Evolutionary conservation across 1,284 basidiomycete genomes (phyloP), one percentile per base, ranked within the genome.

Genomic region (Athelia sp.): DNA sequence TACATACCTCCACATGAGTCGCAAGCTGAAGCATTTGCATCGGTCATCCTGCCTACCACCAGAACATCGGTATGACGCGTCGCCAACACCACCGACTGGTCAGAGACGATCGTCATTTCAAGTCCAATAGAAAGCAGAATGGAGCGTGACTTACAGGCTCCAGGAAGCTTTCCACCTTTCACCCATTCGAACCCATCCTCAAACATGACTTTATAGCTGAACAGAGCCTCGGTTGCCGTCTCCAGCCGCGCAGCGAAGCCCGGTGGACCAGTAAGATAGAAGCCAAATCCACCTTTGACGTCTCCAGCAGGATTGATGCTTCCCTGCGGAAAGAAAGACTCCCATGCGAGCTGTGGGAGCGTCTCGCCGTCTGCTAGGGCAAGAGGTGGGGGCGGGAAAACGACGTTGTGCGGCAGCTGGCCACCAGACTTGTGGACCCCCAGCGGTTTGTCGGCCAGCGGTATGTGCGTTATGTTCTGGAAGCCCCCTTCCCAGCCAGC

Each of bases 81-180:
- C 36, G 9, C 36, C 36, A 6, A 40, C 19, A 9, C 36, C 36
- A 6, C 36, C 36, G 19, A 40, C 36, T 40, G 15, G 15, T 6
- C 34, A 35, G 34, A 45, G 24, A 9, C 22, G 13, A 14, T 38
- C 36, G 43, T 47, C 11, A 42, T 10, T 32, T 47, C n/a, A 45
- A 13, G 11, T 11, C 17, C 15, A n/a, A 31, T 6, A 34, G 14
- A 19, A 13, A n/a, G 9, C 38, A 44, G 31, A 48, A 48, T 29
- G 29, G 22, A 17, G 35, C 6, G 17, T 31, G 10, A 67, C 81
- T 61, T 55, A 82, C 82, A 84, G 3, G 80, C 65, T 3, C 82
- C 82, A 31, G 82, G 82, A 2, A 84, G 64, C 58, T 86, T 86
- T 8, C 83, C 83, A 21, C 83, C 82, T 56, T 79, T 80, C 11